phyloP scores from a whole-genome alignment of 176 grass and related monocot species.

The Oryza longistaminata region DNA sequence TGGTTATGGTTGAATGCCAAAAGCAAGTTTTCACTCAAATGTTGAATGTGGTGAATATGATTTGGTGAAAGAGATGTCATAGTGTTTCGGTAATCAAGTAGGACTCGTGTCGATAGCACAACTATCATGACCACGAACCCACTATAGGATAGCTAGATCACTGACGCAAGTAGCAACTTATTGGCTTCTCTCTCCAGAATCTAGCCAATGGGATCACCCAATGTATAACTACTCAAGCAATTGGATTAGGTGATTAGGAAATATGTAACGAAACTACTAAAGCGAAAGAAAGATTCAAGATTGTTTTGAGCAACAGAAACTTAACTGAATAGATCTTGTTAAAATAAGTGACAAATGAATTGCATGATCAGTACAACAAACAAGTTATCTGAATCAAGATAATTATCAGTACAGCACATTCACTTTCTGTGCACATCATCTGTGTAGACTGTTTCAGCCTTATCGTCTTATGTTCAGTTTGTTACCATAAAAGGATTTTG shows the following conservation, averaged over 20 bases:
- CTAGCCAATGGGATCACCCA: neutral
- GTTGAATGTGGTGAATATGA: neutral
- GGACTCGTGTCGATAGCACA: neutral
- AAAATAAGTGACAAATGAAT: neutral
- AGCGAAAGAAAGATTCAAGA: neutral
- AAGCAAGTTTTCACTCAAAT: neutral
- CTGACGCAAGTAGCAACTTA: constrained; percentile 11
- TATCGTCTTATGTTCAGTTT: neutral
- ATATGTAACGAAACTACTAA: constrained; percentile 1
- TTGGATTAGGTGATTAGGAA: neutral
- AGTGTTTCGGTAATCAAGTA: neutral
- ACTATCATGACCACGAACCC: neutral
- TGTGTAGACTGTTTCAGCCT: neutral
- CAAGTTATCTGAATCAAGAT: neutral
- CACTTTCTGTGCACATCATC: neutral
- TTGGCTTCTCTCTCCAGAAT: constrained; percentile 6
- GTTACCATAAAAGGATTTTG: constrained; percentile 2
- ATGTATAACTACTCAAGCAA: constrained; percentile 14
- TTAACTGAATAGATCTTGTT: neutral
- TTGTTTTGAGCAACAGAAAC: neutral
- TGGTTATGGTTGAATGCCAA: neutral
- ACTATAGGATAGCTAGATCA: neutral
- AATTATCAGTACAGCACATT: constrained; percentile 8
- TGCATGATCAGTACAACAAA: constrained; percentile 26
- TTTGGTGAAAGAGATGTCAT: constrained; percentile 16